phyloP scores from a whole-genome alignment of 352 stramenopile genomes.

The Globisporangium solare region DNA sequence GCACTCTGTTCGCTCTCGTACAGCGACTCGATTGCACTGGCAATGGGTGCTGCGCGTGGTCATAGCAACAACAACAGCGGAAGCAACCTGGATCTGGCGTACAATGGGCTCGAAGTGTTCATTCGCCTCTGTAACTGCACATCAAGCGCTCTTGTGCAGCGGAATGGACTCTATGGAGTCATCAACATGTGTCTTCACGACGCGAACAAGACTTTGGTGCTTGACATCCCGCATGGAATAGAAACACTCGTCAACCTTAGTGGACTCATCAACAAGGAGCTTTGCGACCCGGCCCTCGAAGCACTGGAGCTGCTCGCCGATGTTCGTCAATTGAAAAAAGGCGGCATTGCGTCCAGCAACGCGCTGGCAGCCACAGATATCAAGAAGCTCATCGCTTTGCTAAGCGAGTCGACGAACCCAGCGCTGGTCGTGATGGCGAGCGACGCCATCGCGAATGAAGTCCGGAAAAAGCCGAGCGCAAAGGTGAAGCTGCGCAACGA shows the following conservation, averaged over 20 bases:
- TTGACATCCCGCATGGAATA: constrained; percentile 65
- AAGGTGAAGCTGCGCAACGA: constrained; percentile 63
- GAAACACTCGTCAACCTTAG: constrained; percentile 80
- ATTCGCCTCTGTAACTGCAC: constrained; percentile 34
- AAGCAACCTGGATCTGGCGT: constrained; percentile 8
- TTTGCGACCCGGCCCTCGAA: constrained; percentile 64
- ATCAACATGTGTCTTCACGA: constrained; percentile 87
- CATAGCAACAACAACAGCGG: constrained; percentile 4
- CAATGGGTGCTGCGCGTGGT: constrained; percentile 23
- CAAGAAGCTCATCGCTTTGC: constrained; percentile 63
- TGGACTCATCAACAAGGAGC: constrained; percentile 48
- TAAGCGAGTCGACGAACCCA: constrained; percentile 44
- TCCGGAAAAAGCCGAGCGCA: constrained; percentile 55
- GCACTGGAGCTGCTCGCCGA: constrained; percentile 76
- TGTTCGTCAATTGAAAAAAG: constrained; percentile 40
- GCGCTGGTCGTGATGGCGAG: constrained; percentile 61
- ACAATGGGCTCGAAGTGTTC: constrained; percentile 46
- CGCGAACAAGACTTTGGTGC: constrained; percentile 69
- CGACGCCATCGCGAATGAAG: constrained; percentile 77
- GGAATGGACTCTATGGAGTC: constrained; percentile 63
- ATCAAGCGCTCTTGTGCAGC: constrained; percentile 36
- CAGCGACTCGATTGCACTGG: constrained; percentile 66
- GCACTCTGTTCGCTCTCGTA: constrained; percentile 81
- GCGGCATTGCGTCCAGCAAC: constrained; percentile 23
- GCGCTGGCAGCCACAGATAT: constrained; percentile 45